Evolutionary conservation across 2,329 filamentous ascomycete genomes (phyloP).

Genomic region (Penicillium decumbens): DNA sequence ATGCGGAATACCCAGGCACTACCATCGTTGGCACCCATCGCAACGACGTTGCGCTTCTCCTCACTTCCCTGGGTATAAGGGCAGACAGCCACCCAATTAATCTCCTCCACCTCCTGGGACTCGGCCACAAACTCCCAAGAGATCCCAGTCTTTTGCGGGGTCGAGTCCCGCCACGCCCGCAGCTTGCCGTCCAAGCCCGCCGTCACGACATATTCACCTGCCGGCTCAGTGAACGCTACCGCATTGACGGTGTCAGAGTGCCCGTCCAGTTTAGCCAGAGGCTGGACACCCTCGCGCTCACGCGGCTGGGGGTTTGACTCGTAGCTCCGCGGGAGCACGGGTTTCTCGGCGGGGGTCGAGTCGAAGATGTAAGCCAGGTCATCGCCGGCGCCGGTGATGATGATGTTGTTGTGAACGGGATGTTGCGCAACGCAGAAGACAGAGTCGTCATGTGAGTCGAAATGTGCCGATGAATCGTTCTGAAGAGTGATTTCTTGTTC

Average conservation of each 20-base stretch:
- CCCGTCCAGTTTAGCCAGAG: constrained; percentile 73
- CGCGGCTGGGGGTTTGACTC: constrained; percentile 60
- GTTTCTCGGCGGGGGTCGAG: constrained; percentile 57
- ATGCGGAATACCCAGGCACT: constrained; percentile 96
- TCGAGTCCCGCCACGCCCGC: constrained; percentile 60
- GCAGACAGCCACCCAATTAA: constrained; percentile 82
- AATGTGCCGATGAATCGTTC: constrained; percentile 91
- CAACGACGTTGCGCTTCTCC: constrained; percentile 71
- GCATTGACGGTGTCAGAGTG: constrained; percentile 90
- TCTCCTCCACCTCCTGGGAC: constrained; percentile 84
- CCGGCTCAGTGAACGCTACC: constrained; percentile 75
- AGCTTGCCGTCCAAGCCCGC: constrained; percentile 83
- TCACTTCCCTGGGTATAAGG: constrained; percentile 53
- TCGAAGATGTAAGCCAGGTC: constrained; percentile 87
- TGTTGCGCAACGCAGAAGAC: constrained; percentile 96
- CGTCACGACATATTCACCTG: constrained; percentile 78
- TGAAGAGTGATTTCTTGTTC: constrained; percentile 64
- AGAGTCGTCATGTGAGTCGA: constrained; percentile 83
- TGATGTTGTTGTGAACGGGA: constrained; percentile 67
- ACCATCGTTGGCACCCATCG: constrained; percentile 82
- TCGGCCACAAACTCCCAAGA: constrained; percentile 67
- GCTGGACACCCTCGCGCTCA: constrained; percentile 57
- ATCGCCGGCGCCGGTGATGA: constrained; percentile 82
- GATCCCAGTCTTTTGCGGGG: constrained; percentile 45
- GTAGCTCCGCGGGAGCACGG: constrained; percentile 72